Conservation (phyloP, 1,139 yeast genomes). For the Magnusiomyces sp. region DNA sequence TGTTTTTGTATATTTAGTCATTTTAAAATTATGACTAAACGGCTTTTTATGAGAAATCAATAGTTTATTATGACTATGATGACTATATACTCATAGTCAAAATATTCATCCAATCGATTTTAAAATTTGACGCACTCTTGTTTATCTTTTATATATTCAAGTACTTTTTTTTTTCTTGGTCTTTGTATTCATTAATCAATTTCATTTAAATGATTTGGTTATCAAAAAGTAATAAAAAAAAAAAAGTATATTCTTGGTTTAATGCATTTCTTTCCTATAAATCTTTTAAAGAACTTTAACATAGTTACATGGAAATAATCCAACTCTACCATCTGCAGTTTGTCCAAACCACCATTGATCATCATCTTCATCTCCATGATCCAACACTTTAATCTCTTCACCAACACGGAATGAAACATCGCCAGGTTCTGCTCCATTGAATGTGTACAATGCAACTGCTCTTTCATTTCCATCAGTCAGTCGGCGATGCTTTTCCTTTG, state of each 20-base stretch:
- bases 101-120: too few relatives aligned
- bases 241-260: not conserved
- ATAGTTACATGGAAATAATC: constrained; percentile 51
- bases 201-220: not conserved
- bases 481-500: constrained; percentile 4
- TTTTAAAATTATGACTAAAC: too few relatives aligned
- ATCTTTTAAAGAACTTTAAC: constrained; percentile 27
- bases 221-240: not conserved
- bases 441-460: constrained; percentile 32
- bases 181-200: not conserved
- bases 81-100: too few relatives aligned
- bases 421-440: constrained; percentile 35
- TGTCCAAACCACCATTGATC: constrained; percentile 59
- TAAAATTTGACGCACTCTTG: too few relatives aligned
- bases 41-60: too few relatives aligned
- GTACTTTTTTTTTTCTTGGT: not conserved
- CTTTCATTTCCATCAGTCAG: constrained; percentile 21
- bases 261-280: not conserved
- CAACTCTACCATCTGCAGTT: constrained; percentile 37
- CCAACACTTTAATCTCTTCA: constrained; percentile 41
- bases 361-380: constrained; percentile 32
- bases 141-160: not conserved
- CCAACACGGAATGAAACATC: constrained; percentile 46
- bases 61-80: too few relatives aligned
- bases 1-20: not conserved